Conservation (phyloP, 164 flowering plant genomes). For the Euptelea pleiosperma region DNA sequence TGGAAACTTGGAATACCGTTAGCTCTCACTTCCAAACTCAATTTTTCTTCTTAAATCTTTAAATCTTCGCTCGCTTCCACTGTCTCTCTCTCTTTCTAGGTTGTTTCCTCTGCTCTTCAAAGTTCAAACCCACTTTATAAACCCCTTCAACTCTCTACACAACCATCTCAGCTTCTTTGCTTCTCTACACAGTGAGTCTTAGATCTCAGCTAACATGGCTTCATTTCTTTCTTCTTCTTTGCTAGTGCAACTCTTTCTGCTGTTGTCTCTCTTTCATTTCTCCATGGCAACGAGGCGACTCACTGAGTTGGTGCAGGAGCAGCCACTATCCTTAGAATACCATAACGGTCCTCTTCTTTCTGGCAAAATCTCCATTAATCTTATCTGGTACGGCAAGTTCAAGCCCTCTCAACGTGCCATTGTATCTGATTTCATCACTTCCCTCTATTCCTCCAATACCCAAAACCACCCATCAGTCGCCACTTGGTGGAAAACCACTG, state of each 20-base stretch:
- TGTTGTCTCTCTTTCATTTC: slow-evolving; percentile 3
- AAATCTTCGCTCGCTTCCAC: too few relatives aligned
- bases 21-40: too few relatives aligned
- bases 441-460: slow-evolving; percentile 24
- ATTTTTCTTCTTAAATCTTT: too few relatives aligned
- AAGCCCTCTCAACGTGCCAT: slow-evolving; percentile 44
- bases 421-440: slow-evolving; percentile 43
- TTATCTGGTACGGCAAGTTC: slow-evolving; percentile 61
- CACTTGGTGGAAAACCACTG: slow-evolving; percentile 31
- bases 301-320: slow-evolving; percentile 15
- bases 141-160: neutral
- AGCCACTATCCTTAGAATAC: slow-evolving; percentile 30
- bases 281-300: neutral
- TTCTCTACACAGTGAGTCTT: too few relatives aligned
- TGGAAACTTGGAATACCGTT: too few relatives aligned
- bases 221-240: neutral
- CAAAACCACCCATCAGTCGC: slow-evolving; percentile 28
- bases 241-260: neutral
- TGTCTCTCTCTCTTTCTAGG: too few relatives aligned
- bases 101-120: too few relatives aligned
- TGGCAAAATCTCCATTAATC: slow-evolving; percentile 47
- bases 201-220: slow-evolving; percentile 8
- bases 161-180: neutral
- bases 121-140: too few relatives aligned
- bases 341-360: slow-evolving; percentile 52